Percentiles rank a stretch among this genome's conserved stretches.
phyloP scores from a whole-genome alignment of 139 green algal genomes.

The Spirogloea muscicola region DNA sequence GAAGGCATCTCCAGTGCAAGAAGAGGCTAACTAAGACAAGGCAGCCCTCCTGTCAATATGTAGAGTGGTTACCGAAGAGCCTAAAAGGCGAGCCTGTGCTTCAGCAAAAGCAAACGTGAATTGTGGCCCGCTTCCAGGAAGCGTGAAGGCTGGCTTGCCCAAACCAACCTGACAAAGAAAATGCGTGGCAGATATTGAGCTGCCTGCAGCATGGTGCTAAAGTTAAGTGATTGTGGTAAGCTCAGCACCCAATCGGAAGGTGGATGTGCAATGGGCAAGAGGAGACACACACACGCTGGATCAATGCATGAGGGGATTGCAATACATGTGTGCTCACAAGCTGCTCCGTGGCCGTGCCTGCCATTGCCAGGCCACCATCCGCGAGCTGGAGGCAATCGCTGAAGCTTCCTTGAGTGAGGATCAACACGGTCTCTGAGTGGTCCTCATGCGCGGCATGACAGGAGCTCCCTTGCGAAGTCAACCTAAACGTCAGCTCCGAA shows the following conservation, averaged over 20 bases:
- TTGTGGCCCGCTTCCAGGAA: slow-evolving; percentile 41
- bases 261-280: too few species aligned
- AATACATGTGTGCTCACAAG: slow-evolving; percentile 26
- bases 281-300: too few species aligned
- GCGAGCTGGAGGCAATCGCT: slow-evolving; percentile 26
- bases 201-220: not conserved
- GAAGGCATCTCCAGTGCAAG: too few species aligned
- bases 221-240: too few species aligned
- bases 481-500: too few species aligned
- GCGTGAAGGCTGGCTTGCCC: slow-evolving; percentile 47
- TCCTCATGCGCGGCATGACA: too few species aligned
- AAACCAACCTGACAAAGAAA: slow-evolving; percentile 34
- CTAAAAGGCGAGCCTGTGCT: slow-evolving; percentile 45
- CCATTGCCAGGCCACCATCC: slow-evolving; percentile 40
- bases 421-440: slow-evolving; percentile 18
- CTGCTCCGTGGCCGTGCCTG: slow-evolving; percentile 47
- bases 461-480: too few species aligned
- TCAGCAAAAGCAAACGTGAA: slow-evolving; percentile 45
- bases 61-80: slow-evolving; percentile 23
- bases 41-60: not conserved
- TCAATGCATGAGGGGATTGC: not conserved
- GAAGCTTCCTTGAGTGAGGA: slow-evolving; percentile 20
- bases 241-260: too few species aligned
- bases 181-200: not conserved
- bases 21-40: not conserved